These are phyloP conservation scores for Cryomyces antarcticus DNA, from an alignment of 495 filamentous ascomycete species.

Conservation along the genomic window DNA sequence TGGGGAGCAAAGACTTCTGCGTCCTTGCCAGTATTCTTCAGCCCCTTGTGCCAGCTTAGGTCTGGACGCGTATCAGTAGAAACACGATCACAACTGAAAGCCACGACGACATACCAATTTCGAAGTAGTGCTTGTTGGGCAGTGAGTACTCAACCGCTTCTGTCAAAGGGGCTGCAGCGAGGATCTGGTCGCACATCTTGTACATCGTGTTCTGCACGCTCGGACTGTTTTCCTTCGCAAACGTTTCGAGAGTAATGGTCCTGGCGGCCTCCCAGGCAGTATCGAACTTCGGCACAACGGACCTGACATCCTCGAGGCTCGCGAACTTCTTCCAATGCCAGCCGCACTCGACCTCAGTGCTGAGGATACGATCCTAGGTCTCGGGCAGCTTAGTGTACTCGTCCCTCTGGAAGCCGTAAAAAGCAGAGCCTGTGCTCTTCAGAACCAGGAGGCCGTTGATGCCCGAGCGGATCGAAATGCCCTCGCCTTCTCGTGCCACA, in stretches of 20 bases:
- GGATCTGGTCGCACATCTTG: constrained; percentile 83
- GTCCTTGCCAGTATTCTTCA: constrained; percentile 92
- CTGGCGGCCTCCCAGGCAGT: constrained; percentile 54
- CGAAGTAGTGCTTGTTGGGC: constrained; percentile 98
- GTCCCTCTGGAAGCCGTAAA: constrained; percentile 83
- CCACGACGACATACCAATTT: constrained; percentile 50
- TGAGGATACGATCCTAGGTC: constrained; percentile 85
- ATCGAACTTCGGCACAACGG: constrained; percentile 48
- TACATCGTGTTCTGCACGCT: constrained; percentile 97
- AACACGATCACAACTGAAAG: constrained; percentile 1
- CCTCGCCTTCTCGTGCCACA: constrained; percentile 20
- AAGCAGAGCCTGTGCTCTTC: constrained; percentile 93
- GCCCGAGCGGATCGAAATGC: constrained; percentile 27
- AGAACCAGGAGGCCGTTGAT: constrained; percentile 71
- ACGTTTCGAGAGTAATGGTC: constrained; percentile 69
- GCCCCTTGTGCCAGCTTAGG: constrained; percentile 87
- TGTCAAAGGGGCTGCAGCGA: constrained; percentile 50
- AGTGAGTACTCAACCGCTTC: constrained; percentile 61
- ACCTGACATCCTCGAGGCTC: constrained; percentile 44
- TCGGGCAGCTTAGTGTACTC: constrained; percentile 81
- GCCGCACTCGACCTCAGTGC: constrained; percentile 67
- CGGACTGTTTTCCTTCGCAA: constrained; percentile 78
- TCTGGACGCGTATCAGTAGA: constrained; percentile 31
- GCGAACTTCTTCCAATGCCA: constrained; percentile 70
- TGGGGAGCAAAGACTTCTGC: constrained; percentile 93